Conservation (phyloP, 106 monocot species). For the Apostasia ramifera region DNA sequence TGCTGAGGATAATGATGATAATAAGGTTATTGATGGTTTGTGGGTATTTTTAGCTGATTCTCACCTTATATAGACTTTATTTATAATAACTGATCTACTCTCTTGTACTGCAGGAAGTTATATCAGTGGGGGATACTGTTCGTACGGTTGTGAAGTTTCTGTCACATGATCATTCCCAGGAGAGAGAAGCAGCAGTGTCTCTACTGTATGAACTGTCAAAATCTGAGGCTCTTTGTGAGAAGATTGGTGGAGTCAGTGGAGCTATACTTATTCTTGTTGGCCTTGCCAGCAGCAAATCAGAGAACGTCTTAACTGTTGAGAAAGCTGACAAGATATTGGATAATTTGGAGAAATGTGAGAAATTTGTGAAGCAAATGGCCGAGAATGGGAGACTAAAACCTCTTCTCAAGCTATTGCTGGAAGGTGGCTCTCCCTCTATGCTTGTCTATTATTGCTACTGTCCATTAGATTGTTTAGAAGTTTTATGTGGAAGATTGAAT, state of each 20-base stretch:
- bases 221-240: conserved; percentile 63
- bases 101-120: conserved; percentile 46
- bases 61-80: neutral
- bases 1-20: conserved; percentile 70
- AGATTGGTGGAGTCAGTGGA: conserved; percentile 74
- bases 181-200: conserved; percentile 76
- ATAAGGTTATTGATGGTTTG: conserved; percentile 62
- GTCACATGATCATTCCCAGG: conserved; percentile 52
- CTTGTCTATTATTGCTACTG: neutral
- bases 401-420: conserved; percentile 63
- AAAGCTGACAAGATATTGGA: conserved; percentile 72
- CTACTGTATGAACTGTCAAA: conserved; percentile 85
- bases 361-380: conserved; percentile 91
- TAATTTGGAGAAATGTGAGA: conserved; percentile 73
- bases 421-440: conserved; percentile 31
- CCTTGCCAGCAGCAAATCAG: conserved; percentile 76
- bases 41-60: conserved; percentile 1
- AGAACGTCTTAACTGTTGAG: conserved; percentile 54
- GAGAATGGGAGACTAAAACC: conserved; percentile 84
- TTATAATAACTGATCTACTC: conserved; percentile 2
- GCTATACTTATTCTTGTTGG: conserved; percentile 85
- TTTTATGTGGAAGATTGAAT: too few relatives aligned
- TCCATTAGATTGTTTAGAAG: neutral
- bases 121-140: conserved; percentile 64
- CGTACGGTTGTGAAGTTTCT: conserved; percentile 86